phyloP scores from a whole-genome alignment of 2,329 filamentous ascomycete species.

The Thielaviopsis punctulata region DNA sequence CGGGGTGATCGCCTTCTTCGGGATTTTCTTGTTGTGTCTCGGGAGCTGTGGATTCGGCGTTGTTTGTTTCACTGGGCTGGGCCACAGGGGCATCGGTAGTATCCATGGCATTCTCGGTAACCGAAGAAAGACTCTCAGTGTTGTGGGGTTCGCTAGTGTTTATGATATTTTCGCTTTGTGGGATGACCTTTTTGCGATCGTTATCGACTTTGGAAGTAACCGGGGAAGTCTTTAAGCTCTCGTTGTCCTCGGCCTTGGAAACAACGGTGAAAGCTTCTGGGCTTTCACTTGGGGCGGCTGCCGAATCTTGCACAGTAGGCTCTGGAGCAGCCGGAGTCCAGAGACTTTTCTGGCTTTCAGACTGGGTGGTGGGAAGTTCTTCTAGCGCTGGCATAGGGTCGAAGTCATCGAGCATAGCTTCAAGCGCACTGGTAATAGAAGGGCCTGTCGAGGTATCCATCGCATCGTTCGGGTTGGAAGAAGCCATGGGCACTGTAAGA shows the following conservation, averaged over 20 bases:
- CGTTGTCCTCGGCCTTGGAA: too few species aligned
- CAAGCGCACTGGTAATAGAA: constrained; percentile 8
- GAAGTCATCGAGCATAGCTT: constrained; percentile 9
- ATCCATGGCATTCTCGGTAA: not conserved
- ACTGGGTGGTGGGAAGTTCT: not conserved
- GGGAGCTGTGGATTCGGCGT: not conserved
- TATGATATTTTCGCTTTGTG: too few species aligned
- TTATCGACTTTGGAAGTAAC: too few species aligned
- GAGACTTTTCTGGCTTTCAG: not conserved
- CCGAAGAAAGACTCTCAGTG: too few species aligned
- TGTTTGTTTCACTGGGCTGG: not conserved
- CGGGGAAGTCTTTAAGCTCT: not conserved
- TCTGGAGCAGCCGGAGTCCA: not conserved
- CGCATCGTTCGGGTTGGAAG: not conserved
- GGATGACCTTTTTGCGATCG: too few species aligned
- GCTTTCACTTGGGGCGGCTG: not conserved
- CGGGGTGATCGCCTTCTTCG: constrained; percentile 34
- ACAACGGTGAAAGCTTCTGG: not conserved
- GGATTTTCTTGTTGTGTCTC: not conserved
- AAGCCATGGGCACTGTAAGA: not conserved
- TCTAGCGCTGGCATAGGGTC: constrained; percentile 7
- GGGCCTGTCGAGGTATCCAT: constrained; percentile 1
- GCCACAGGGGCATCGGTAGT: not conserved
- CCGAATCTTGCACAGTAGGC: not conserved
- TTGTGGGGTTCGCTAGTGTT: too few species aligned